These are phyloP conservation scores for Xylariomycetidae sp. DNA, from an alignment of 2,329 filamentous ascomycete genomes.

Conservation along the genomic window DNA sequence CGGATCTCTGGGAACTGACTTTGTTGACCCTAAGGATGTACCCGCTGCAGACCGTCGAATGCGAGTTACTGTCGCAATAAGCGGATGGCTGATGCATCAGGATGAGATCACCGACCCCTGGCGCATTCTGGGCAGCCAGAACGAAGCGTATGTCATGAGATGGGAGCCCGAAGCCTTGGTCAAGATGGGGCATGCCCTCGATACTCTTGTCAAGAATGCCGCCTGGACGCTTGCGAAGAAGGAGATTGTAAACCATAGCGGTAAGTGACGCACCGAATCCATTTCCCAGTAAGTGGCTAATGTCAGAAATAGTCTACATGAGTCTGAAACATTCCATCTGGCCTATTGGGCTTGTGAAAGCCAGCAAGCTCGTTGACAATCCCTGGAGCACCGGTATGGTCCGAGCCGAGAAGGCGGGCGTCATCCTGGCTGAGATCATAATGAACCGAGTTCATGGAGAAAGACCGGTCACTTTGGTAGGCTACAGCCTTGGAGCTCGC, in stretches of 20 bases:
- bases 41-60: conserved; percentile 60
- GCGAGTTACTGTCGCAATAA: conserved; percentile 76
- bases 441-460: conserved; percentile 80
- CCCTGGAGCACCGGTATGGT: conserved; percentile 74
- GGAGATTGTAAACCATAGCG: conserved; percentile 41
- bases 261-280: conserved; percentile 40
- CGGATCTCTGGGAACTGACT: conserved; percentile 37
- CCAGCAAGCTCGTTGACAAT: conserved; percentile 74
- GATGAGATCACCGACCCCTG: conserved; percentile 74
- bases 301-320: too few relatives aligned
- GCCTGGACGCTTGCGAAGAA: conserved; percentile 71
- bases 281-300: too few relatives aligned
- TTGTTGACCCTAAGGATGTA: conserved; percentile 46
- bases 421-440: conserved; percentile 72
- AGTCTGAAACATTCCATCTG: conserved; percentile 56
- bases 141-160: conserved; percentile 76
- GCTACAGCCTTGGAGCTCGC: conserved; percentile 76
- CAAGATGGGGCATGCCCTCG: conserved; percentile 73
- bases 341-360: conserved; percentile 59
- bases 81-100: conserved; percentile 72
- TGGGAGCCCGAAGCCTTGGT: conserved; percentile 78
- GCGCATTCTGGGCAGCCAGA: conserved; percentile 66
- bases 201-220: conserved; percentile 69
- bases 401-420: conserved; percentile 67
- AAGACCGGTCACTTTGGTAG: conserved; percentile 72